These are phyloP conservation scores for Austroboletus novae-zelandiae DNA, from an alignment of 1,284 basidiomycete species.

Conservation along the genomic window DNA sequence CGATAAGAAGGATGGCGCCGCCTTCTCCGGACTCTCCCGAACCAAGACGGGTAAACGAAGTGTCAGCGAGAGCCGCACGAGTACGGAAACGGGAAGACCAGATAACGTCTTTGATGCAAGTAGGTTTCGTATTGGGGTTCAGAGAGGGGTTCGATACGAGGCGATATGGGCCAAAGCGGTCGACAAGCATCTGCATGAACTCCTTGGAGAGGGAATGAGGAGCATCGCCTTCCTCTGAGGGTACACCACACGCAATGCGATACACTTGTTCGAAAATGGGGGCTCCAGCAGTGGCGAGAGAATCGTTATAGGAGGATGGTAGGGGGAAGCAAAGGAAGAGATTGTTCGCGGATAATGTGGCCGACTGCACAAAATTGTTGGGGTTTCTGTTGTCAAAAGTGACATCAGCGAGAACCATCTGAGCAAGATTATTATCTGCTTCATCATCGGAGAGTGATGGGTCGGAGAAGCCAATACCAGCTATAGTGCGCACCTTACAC, in stretches of 20 bases:
- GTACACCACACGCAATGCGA: conserved; percentile 37
- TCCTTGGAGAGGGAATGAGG: conserved; percentile 30
- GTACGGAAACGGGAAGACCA: conserved; percentile 43
- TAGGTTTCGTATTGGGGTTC: conserved; percentile 16
- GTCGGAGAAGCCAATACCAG: conserved; percentile 19
- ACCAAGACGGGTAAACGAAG: conserved; percentile 28
- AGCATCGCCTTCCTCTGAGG: conserved; percentile 29
- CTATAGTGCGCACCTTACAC: conserved; percentile 20
- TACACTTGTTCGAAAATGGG: conserved; percentile 17
- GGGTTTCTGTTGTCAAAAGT: conserved; percentile 10
- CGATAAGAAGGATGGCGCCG: conserved; percentile 34
- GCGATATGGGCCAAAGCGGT: conserved; percentile 34
- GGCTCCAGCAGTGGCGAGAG: conserved; percentile 14
- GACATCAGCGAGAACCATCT: conserved; percentile 23
- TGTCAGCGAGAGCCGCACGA: conserved; percentile 37
- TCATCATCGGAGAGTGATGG: conserved; percentile 4
- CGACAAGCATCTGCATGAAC: conserved; percentile 38
- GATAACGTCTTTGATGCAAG: conserved; percentile 29
- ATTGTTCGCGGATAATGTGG: conserved; percentile 20
- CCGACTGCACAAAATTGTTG: neutral
- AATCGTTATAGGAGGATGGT: conserved; percentile 26
- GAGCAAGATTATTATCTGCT: conserved; percentile 15
- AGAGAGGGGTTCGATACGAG: conserved; percentile 23
- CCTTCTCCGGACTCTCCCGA: conserved; percentile 9
- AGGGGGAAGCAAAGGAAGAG: conserved; percentile 32